Evolutionary conservation across 345 rosid genomes (phyloP).

Genomic region (Eucalyptus rudis): DNA sequence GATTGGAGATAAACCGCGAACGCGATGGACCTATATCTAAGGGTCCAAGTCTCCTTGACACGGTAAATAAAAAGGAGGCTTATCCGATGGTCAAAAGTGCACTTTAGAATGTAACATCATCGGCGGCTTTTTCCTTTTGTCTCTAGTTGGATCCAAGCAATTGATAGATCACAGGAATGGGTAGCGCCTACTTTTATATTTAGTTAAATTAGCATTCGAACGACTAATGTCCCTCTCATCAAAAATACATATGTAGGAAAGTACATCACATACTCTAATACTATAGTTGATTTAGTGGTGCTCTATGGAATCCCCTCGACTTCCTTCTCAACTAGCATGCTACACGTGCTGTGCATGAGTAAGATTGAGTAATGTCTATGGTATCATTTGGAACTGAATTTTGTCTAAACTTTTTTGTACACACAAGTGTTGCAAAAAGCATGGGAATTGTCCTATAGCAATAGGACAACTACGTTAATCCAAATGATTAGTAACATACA

Average conservation of each 20-base stretch:
- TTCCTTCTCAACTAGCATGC: not conserved
- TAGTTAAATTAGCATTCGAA: not conserved
- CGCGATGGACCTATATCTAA: not conserved
- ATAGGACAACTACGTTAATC: not conserved
- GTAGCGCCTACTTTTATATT: not conserved
- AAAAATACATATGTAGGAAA: not conserved
- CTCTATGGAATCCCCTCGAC: not conserved
- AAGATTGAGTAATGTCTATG: not conserved
- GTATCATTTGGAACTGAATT: not conserved
- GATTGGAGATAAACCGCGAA: not conserved
- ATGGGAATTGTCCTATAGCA: not conserved
- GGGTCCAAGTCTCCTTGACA: not conserved
- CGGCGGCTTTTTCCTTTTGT: not conserved
- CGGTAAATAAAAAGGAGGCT: not conserved
- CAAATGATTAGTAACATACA: not conserved
- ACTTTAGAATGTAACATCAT: not conserved
- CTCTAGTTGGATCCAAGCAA: not conserved
- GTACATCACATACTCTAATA: not conserved
- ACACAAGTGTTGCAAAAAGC: not conserved
- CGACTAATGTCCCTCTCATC: not conserved
- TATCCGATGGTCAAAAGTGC: not conserved
- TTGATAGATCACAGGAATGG: not conserved
- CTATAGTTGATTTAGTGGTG: not conserved
- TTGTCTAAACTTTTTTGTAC: not conserved
- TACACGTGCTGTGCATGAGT: not conserved